phyloP scores from a whole-genome alignment of 1,284 basidiomycete species.

The Chondrostereum purpureum region DNA sequence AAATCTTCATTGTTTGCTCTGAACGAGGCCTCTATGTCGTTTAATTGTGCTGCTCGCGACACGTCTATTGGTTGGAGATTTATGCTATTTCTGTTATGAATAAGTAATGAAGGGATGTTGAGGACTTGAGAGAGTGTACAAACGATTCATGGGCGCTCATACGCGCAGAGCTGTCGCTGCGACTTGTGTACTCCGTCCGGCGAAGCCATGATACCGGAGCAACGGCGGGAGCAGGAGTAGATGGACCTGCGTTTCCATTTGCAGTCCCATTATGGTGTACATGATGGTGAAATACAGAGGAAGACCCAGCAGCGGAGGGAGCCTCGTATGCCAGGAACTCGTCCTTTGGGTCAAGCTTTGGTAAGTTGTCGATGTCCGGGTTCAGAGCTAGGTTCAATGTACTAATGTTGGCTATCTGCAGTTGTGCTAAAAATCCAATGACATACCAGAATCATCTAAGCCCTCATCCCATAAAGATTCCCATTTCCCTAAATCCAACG shows the following conservation, averaged over 20 bases:
- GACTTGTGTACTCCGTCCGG: slow-evolving; percentile 80
- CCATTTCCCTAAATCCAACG: slow-evolving; percentile 78
- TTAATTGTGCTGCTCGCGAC: slow-evolving; percentile 73
- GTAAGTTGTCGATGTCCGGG: slow-evolving; percentile 54
- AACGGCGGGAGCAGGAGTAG: slow-evolving; percentile 37
- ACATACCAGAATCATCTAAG: slow-evolving; percentile 61
- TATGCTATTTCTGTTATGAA: slow-evolving; percentile 38
- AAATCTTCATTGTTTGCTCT: slow-evolving; percentile 53
- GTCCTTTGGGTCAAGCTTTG: slow-evolving; percentile 67
- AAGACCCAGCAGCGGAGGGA: slow-evolving; percentile 34
- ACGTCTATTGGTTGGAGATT: slow-evolving; percentile 60
- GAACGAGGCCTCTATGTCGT: slow-evolving; percentile 82
- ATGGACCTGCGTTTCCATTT: slow-evolving; percentile 20
- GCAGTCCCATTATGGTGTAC: no score
- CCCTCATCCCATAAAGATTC: slow-evolving; percentile 79
- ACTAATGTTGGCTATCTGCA: slow-evolving; percentile 4
- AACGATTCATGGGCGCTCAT: slow-evolving; percentile 51
- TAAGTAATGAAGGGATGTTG: slow-evolving; percentile 3
- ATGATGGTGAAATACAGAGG: slow-evolving; percentile 31
- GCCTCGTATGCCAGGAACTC: slow-evolving; percentile 60
- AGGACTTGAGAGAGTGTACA: not conserved
- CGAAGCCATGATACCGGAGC: slow-evolving; percentile 82
- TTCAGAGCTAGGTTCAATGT: slow-evolving; percentile 47
- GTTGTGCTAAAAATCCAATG: slow-evolving; percentile 2
- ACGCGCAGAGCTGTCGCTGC: slow-evolving; percentile 48